Evolutionary conservation across 2,329 filamentous ascomycete genomes (phyloP).

Genomic region (Pseudogymnoascus sp.): DNA sequence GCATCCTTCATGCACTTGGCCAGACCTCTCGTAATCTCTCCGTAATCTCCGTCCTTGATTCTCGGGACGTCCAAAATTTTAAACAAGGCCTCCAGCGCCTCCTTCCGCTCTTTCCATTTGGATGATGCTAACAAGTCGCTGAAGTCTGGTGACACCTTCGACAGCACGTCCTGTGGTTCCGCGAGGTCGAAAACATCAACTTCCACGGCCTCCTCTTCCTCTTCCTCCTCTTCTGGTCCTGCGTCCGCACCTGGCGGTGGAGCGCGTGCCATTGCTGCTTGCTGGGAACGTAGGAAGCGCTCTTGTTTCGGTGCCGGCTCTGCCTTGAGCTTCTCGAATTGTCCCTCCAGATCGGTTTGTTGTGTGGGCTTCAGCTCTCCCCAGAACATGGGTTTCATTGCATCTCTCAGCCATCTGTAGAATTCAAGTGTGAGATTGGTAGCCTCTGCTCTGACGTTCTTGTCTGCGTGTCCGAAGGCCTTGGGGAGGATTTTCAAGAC

Average conservation of each 20-base stretch:
- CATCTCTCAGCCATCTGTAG: slow-evolving; percentile 93
- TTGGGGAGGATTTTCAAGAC: slow-evolving; percentile 83
- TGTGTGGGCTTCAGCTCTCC: slow-evolving; percentile 90
- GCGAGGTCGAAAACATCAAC: slow-evolving; percentile 75
- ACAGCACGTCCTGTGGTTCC: slow-evolving; percentile 78
- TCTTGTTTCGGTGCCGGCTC: slow-evolving; percentile 86
- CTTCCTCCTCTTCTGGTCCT: slow-evolving; percentile 49
- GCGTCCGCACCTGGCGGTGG: slow-evolving; percentile 52
- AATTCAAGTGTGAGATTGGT: slow-evolving; percentile 88
- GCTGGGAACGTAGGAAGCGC: slow-evolving; percentile 77
- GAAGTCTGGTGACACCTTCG: slow-evolving; percentile 75
- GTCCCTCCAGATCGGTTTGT: slow-evolving; percentile 83
- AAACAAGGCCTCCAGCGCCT: slow-evolving; percentile 77
- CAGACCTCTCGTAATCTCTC: slow-evolving; percentile 72
- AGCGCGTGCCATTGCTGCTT: slow-evolving; percentile 70
- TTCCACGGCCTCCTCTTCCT: slow-evolving; percentile 57
- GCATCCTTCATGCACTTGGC: slow-evolving; percentile 99
- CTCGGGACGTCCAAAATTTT: slow-evolving; percentile 72
- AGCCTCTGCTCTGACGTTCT: slow-evolving; percentile 91
- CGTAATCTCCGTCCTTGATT: slow-evolving; percentile 86
- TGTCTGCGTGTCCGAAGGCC: slow-evolving; percentile 91
- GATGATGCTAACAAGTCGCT: slow-evolving; percentile 76
- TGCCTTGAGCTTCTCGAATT: slow-evolving; percentile 88
- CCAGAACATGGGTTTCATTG: slow-evolving; percentile 98
- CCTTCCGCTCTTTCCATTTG: slow-evolving; percentile 98